These are phyloP conservation scores for Tolypocladium endophyticum DNA, from an alignment of 2,329 filamentous ascomycete species.

Conservation along the genomic window DNA sequence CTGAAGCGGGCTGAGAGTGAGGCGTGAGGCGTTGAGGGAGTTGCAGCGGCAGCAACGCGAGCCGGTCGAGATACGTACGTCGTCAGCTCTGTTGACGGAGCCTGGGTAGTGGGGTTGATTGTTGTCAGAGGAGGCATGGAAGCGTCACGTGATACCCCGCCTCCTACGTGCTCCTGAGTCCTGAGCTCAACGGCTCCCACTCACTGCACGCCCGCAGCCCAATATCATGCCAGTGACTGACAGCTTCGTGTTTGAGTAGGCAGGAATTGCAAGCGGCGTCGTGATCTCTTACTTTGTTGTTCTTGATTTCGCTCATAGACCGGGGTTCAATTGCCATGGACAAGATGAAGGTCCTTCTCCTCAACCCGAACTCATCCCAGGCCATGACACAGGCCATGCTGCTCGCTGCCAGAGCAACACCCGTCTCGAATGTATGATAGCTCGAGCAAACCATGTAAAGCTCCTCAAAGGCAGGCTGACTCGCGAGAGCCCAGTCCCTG, in stretches of 20 bases:
- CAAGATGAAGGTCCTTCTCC: slow-evolving; percentile 44
- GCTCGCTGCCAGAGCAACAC: slow-evolving; percentile 7
- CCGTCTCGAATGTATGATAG: slow-evolving; percentile 17
- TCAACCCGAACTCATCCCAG: slow-evolving; percentile 70
- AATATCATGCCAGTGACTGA: too few relatives aligned
- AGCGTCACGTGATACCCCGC: slow-evolving; percentile 29
- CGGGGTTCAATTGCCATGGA: background rate
- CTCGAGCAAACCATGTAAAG: background rate
- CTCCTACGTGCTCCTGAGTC: background rate
- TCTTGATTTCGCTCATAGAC: background rate
- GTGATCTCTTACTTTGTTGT: background rate
- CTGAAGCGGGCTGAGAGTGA: background rate
- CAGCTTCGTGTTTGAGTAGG: background rate
- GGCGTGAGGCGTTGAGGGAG: background rate
- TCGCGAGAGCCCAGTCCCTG: slow-evolving; percentile 22
- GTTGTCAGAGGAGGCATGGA: slow-evolving; percentile 25
- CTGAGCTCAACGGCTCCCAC: background rate
- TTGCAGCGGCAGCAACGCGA: background rate
- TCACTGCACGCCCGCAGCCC: too few relatives aligned
- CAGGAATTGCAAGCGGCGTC: background rate
- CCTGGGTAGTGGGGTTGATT: slow-evolving; percentile 20
- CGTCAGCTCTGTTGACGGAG: slow-evolving; percentile 1
- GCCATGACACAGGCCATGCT: slow-evolving; percentile 60
- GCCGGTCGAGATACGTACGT: slow-evolving; percentile 2
- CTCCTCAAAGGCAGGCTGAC: background rate